phyloP scores from a whole-genome alignment of 371 early-diverging fungal species.

The Umbelopsis sp. region DNA sequence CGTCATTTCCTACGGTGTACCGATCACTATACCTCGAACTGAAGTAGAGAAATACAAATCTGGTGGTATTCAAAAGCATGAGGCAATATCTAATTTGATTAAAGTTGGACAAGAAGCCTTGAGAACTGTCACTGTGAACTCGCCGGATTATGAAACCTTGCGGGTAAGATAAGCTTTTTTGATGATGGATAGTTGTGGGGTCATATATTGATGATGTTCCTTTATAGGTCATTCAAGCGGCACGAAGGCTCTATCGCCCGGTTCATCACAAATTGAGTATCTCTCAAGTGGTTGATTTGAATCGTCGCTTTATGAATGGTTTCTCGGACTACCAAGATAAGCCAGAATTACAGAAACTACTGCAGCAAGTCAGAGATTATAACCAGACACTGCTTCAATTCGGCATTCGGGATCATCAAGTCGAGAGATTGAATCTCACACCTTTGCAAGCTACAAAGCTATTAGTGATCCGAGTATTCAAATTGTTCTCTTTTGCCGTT shows the following conservation, averaged over 20 bases:
- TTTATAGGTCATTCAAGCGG: conserved; percentile 84
- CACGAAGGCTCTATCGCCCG: conserved; percentile 86
- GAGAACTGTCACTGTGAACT: conserved; percentile 86
- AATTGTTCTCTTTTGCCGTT: conserved; percentile 71
- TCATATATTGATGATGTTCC: not conserved
- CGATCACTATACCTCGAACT: conserved; percentile 74
- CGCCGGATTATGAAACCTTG: conserved; percentile 93
- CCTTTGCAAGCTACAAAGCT: conserved; percentile 68
- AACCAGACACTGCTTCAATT: conserved; percentile 84
- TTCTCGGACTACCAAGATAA: conserved; percentile 76
- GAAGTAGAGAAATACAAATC: conserved; percentile 79
- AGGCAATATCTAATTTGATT: conserved; percentile 79
- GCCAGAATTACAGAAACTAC: conserved; percentile 67
- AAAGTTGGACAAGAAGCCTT: conserved; percentile 78
- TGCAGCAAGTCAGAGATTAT: conserved; percentile 78
- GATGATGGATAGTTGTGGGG: not conserved
- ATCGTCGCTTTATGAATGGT: conserved; percentile 83
- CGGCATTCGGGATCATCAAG: conserved; percentile 96
- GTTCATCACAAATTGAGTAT: conserved; percentile 71
- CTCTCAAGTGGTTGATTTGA: conserved; percentile 82
- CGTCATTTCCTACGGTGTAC: conserved; percentile 94
- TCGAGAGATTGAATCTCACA: conserved; percentile 76
- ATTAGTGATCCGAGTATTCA: conserved; percentile 62
- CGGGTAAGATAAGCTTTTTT: conserved; percentile 55
- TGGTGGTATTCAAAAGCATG: conserved; percentile 83